Evolutionary conservation across 805 yeast genomes (phyloP), one percentile per base, ranked within the genome.

Genomic region (Hanseniaspora jakobsenii): DNA sequence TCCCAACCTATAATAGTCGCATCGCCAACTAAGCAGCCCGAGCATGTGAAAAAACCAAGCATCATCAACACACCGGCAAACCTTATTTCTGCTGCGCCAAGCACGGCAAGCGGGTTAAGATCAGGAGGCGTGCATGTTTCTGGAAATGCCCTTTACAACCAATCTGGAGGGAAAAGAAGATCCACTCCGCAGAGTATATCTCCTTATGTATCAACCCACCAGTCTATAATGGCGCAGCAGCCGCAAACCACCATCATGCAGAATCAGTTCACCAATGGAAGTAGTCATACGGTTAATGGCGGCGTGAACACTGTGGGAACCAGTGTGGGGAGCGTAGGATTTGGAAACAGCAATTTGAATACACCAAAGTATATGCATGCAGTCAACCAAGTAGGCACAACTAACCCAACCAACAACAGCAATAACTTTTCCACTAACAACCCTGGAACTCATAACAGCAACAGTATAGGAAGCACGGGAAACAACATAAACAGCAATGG

Each of bases 101-200:
- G 9, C 6, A 7, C 27, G 10, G 36, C 24, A 19, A 32, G 24
- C 17, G 27, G 10, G 10, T 24, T 6, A 24, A 10, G 6, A 24
- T 7, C 10, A 10, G 6, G 10, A 24, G 10, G 6, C 27, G 9
- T 24, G 27, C 9, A 7, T 7, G 27, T 5, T 22, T 31, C 36
- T 13, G 29, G 14, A 8, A 22, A 21, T 32, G 27, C 32, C 30
- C 23, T 17, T 23, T 7, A 10, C 7, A 22, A 13, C 27, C 23
- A 16, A 4, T 34, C 37, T 6, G 32, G 38, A 19, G 38, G 22
- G 3, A 42, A 35, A 28, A 28, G 30, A 29, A 42, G 26, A 28
- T 42, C 46, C 2, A 35, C 39, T 16, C 46, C 46, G 2, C 46
- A 42, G 35, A 42, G 46, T 22, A 28, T 32, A 17, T 42, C 46